Evolutionary conservation across 73 alveolate genomes (phyloP), one percentile per base, ranked within the genome.

Genomic region (Blepharisma japonicum): DNA sequence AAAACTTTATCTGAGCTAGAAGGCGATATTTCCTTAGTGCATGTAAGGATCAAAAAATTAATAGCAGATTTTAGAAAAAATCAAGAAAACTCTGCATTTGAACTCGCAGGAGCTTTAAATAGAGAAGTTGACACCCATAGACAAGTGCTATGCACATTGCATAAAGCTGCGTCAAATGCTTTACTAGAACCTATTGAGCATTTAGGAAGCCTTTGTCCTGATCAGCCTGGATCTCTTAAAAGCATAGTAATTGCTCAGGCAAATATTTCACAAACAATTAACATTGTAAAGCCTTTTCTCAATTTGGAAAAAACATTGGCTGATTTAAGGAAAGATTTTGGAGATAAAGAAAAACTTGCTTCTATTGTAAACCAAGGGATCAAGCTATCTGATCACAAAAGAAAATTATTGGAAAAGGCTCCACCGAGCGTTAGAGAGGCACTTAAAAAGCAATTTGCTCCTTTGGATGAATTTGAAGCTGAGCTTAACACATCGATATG

Each of bases 31-130:
- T 8, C 47, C 5, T 20, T 61, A 20, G 46, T 61, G 0, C 39
- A 39, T 8, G 23, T 39, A 20, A 61, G 23, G 23, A 25, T 61
- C 11, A 61, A 61, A 61, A 14, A 25, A 18, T 25, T 61, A n/a
- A 61, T 61, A n/a, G 46, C 74, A 8, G 74, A 61, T 48, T 61
- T 18, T 39, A 18, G 48, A 11, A 61, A 61, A 25, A 8, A 8
- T 25, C 74, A 61, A 61, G 74, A 14, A 61, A 61, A 61, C 74
- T 14, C 74, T 18, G 14, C 74, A 61, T n/a, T 61, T 5, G 74
- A 61, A 5, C 47, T 61, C 14, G 14, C 48, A 61, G 14, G 47
- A 20, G 14, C 49, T 14, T 9, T 61, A 9, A 61, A 61, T 5
- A 0, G 46, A 9, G 38, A 11, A 61, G 74, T 61, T 25, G 74